A percentile compares a stretch with the other conserved stretches of the same genome.
Evolutionary conservation across 805 yeast species (phyloP).

Genomic region (Candida quercuum): DNA sequence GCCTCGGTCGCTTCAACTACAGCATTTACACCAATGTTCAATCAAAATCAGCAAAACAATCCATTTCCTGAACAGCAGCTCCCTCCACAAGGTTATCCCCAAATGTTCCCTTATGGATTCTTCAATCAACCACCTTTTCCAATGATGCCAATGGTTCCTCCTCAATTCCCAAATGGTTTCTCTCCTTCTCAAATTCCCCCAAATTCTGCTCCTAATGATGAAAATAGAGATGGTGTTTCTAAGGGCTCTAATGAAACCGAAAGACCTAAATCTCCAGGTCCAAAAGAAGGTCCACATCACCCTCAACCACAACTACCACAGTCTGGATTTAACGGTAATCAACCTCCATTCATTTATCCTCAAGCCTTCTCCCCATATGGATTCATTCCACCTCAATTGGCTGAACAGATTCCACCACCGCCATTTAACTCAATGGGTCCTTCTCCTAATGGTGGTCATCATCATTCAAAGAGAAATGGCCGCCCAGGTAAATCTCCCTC

Average conservation of each 20-base stretch:
- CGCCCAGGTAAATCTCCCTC: constrained; percentile 22
- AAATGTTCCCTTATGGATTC: constrained; percentile 31
- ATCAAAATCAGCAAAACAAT: constrained; percentile 14
- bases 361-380: constrained; percentile 24
- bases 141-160: constrained; percentile 28
- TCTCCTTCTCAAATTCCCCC: constrained; percentile 9
- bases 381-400: constrained; percentile 19
- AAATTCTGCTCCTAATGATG: constrained; percentile 4
- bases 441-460: constrained; percentile 5
- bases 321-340: constrained; percentile 9
- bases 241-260: background rate
- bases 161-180: constrained; percentile 13
- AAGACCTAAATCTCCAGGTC: background rate
- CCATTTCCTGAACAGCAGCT: constrained; percentile 2
- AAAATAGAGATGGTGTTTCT: background rate
- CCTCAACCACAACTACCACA: constrained; percentile 17
- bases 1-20: constrained; percentile 58
- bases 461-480: constrained; percentile 10
- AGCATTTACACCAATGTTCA: constrained; percentile 46
- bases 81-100: constrained; percentile 21
- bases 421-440: constrained; percentile 3
- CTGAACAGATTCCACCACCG: constrained; percentile 6
- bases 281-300: constrained; percentile 3
- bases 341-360: constrained; percentile 23
- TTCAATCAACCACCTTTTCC: constrained; percentile 28